These are phyloP conservation scores for Cryptosporidium sp. DNA, from an alignment of 169 alveolate species.

Conservation along the genomic window DNA sequence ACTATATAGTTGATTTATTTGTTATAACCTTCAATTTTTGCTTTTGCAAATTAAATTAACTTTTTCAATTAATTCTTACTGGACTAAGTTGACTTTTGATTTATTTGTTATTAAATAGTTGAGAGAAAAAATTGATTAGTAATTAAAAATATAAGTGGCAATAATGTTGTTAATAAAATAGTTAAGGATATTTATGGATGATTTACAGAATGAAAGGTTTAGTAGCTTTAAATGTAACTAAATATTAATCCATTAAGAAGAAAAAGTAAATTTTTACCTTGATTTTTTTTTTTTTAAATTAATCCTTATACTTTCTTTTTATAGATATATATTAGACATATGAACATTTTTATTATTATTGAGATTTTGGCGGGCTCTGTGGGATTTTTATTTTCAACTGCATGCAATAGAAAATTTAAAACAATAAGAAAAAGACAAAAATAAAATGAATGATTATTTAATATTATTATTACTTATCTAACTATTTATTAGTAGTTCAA, in stretches of 20 bases:
- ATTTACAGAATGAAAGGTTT: not conserved
- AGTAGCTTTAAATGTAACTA: not conserved
- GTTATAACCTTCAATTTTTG: not conserved
- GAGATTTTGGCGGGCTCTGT: conserved; percentile 4
- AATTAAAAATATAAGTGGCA: not conserved
- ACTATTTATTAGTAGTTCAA: conserved; percentile 70
- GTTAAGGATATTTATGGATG: not conserved
- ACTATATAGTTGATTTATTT: not conserved
- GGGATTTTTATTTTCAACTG: not conserved
- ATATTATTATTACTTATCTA: not conserved
- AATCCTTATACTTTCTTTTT: no score
- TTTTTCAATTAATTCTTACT: not conserved
- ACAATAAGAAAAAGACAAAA: not conserved
- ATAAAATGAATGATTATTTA: not conserved
- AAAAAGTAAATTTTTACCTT: not conserved
- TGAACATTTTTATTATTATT: not conserved
- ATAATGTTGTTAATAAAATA: not conserved
- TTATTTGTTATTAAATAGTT: no score
- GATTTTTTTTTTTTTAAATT: no score
- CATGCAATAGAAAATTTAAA: not conserved
- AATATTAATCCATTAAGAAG: not conserved
- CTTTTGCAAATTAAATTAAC: no score
- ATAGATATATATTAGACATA: not conserved
- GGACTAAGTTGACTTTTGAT: no score
- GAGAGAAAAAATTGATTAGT: not conserved